Conservation (phyloP, 2,329 filamentous ascomycete genomes). For the Furcasterigmium sp. region DNA sequence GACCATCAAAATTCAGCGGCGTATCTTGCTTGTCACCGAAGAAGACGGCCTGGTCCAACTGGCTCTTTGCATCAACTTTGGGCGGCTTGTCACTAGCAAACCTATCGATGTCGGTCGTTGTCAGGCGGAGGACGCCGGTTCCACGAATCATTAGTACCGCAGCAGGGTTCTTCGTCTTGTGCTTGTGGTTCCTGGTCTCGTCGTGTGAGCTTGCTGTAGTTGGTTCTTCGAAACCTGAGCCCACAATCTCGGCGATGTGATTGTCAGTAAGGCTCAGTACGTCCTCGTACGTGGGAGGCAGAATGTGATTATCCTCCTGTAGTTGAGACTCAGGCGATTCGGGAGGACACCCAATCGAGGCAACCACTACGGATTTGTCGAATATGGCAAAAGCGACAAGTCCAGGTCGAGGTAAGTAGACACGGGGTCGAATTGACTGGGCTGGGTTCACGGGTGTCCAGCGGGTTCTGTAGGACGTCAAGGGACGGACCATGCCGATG, state of each 20-base stretch:
- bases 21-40: slow-evolving; percentile 79
- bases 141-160: slow-evolving; percentile 59
- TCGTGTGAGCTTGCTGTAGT: slow-evolving; percentile 29
- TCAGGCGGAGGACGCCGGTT: slow-evolving; percentile 55
- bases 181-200: slow-evolving; percentile 42
- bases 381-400: slow-evolving; percentile 81
- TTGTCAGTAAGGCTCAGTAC: slow-evolving; percentile 72
- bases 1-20: slow-evolving; percentile 77
- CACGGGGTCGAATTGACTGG: slow-evolving; percentile 46
- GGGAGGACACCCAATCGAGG: slow-evolving; percentile 63
- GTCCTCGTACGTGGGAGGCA: slow-evolving; percentile 74
- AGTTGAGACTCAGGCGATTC: slow-evolving; percentile 75
- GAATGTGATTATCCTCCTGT: slow-evolving; percentile 57
- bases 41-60: slow-evolving; percentile 91
- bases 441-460: slow-evolving; percentile 34
- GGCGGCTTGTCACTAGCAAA: slow-evolving; percentile 54
- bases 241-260: slow-evolving; percentile 57
- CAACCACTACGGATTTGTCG: slow-evolving; percentile 69
- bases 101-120: slow-evolving; percentile 52
- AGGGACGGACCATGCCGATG: slow-evolving; percentile 62
- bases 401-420: slow-evolving; percentile 74
- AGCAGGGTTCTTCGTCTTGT: slow-evolving; percentile 56
- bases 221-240: slow-evolving; percentile 59
- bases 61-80: slow-evolving; percentile 74
- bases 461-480: slow-evolving; percentile 59